Evolutionary conservation across 2,329 filamentous ascomycete species (phyloP), one percentile per base, ranked within the genome.

Genomic region (Penicillium sp.): DNA sequence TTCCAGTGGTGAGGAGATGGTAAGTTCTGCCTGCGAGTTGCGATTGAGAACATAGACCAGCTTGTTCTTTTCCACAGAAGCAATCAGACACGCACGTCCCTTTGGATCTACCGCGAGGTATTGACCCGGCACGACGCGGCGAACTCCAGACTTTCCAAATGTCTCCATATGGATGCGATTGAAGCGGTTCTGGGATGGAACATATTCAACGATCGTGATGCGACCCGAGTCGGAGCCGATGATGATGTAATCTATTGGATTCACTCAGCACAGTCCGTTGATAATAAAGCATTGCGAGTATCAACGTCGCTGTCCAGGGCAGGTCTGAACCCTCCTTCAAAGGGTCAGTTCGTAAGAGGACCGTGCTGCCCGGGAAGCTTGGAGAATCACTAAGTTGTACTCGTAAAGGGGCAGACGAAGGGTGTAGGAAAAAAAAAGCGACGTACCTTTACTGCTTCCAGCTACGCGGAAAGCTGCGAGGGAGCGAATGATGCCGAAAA

Each of bases 31-130:
- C 75, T 97, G 91, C 3, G 91, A 85, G 76, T 96, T 96, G 62
- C 95, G 88, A 75, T 97, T 97, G 64, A 99, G 82, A 67, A 99
- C 93, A 76, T 99, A 99, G 64, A 99, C 94, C 54, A 99, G 88
- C 79, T 99, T 99, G 79, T 97, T 99, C 83, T 99, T 99, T 78
- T 99, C 95, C 52, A 93, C 83, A 6, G 92, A 93, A 10, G 94
- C 91, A 58, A 97, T 90, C 70, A 99, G 82, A 70, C 93, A 96
- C 52, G 95, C 95, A 77, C 94, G 86, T 53, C 94, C 94, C 75
- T 96, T 96, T 29, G 94, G 94, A 68, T 99, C 94, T 50, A 91
- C 90, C 7, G 93, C 94, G 29, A 99, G 83, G 69, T 97, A 99
- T 74, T 99, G 91, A 57, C 95, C 94, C 3, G 95, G 94, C 42